These are phyloP conservation scores for Microsporum canis DNA, from an alignment of 2,329 filamentous ascomycete genomes.

Conservation along the genomic window DNA sequence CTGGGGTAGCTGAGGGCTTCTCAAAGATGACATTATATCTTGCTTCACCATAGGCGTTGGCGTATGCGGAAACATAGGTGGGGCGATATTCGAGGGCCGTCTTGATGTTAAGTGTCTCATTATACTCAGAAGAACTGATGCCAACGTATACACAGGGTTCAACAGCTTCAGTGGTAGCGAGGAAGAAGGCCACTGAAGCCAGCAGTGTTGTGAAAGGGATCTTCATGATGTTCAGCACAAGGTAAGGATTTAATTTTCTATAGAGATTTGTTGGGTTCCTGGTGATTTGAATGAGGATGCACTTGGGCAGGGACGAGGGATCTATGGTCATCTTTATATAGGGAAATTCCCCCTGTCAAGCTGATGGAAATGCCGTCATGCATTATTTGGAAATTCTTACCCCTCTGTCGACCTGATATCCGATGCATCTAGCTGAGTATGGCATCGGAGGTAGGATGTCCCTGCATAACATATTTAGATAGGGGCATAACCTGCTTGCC, in stretches of 20 bases:
- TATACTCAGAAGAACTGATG: neutral
- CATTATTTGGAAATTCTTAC: neutral
- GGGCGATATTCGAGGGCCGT: neutral
- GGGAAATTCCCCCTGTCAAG: neutral
- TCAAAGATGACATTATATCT: conserved; percentile 10
- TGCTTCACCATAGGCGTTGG: neutral
- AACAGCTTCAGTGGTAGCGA: neutral
- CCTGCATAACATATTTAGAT: neutral
- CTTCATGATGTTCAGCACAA: neutral
- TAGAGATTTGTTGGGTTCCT: neutral
- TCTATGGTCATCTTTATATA: neutral
- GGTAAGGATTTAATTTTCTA: neutral
- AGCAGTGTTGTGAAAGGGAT: neutral
- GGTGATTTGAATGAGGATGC: neutral
- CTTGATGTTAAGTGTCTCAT: neutral
- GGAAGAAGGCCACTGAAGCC: neutral
- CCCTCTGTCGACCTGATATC: neutral
- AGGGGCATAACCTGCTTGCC: neutral
- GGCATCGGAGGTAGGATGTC: neutral
- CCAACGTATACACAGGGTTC: neutral
- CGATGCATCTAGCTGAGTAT: neutral
- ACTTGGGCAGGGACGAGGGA: neutral
- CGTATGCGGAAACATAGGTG: neutral
- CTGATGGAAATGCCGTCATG: neutral
- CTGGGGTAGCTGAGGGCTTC: neutral